phyloP scores from a whole-genome alignment of 768 basidiomycete genomes.

The Trametes cinnabarina region DNA sequence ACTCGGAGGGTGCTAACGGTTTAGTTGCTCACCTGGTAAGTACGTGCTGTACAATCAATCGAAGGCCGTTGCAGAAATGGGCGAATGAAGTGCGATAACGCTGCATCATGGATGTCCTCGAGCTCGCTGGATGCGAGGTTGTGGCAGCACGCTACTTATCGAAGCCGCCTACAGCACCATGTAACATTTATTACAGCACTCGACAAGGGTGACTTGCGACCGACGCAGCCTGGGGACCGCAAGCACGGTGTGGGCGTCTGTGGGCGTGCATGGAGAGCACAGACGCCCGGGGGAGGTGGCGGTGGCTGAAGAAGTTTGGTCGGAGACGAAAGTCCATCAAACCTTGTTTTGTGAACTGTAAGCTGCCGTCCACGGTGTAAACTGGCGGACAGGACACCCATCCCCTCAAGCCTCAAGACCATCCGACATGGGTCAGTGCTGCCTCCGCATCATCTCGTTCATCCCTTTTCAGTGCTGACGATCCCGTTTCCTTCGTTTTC shows the following conservation, averaged over 20 bases:
- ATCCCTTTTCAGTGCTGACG: slow-evolving; percentile 8
- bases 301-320: slow-evolving; percentile 15
- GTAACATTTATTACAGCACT: too few relatives aligned
- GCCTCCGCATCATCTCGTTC: slow-evolving; percentile 22
- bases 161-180: too few relatives aligned
- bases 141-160: too few relatives aligned
- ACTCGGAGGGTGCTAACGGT: too few relatives aligned
- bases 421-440: slow-evolving; percentile 71
- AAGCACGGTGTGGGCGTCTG: background rate
- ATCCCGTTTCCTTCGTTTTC: slow-evolving; percentile 4
- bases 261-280: background rate
- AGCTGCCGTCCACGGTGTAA: slow-evolving; percentile 52
- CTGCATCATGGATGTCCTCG: too few relatives aligned
- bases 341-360: slow-evolving; percentile 39
- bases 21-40: too few relatives aligned
- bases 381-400: slow-evolving; percentile 39
- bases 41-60: too few relatives aligned
- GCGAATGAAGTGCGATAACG: too few relatives aligned
- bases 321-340: slow-evolving; percentile 32
- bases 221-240: too few relatives aligned
- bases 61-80: too few relatives aligned
- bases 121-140: too few relatives aligned
- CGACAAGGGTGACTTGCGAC: too few relatives aligned
- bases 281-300: background rate
- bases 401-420: slow-evolving; percentile 65